A percentile compares a stretch with the other conserved stretches of the same genome.
Evolutionary conservation across 805 yeast genomes (phyloP).

Genomic region (Myxozyma nipponensis): DNA sequence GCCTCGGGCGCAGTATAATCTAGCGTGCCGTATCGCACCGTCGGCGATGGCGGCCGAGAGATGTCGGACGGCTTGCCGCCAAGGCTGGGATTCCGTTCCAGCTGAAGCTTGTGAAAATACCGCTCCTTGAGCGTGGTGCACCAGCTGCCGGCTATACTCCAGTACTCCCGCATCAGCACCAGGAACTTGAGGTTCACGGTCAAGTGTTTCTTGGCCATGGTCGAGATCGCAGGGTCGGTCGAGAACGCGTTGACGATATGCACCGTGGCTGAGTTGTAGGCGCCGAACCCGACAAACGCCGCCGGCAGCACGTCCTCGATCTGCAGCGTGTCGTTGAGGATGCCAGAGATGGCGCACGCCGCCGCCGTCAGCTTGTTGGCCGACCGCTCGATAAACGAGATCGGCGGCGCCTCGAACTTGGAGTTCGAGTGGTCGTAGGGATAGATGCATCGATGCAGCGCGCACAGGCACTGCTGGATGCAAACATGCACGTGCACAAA

Average conservation of each 20-base stretch:
- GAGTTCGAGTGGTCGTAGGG: constrained; percentile 33
- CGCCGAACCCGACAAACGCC: constrained; percentile 38
- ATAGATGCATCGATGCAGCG: constrained; percentile 35
- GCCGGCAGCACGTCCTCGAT: constrained; percentile 35
- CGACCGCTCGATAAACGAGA: constrained; percentile 33
- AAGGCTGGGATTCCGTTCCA: constrained; percentile 17
- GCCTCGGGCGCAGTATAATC: constrained; percentile 24
- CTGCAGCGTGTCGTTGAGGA: constrained; percentile 33
- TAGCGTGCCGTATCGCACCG: constrained; percentile 27
- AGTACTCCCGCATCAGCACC: constrained; percentile 35
- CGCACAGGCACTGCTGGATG: constrained; percentile 33
- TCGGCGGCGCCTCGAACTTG: constrained; percentile 33
- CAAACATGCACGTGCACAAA: constrained; percentile 37
- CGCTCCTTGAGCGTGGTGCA: constrained; percentile 36
- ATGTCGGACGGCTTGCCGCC: constrained; percentile 8
- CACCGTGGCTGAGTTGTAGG: constrained; percentile 36
- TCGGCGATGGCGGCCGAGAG: constrained; percentile 27
- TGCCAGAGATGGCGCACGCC: constrained; percentile 35
- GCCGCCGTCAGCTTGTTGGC: constrained; percentile 35
- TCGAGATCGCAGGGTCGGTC: constrained; percentile 31
- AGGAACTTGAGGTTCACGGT: constrained; percentile 35
- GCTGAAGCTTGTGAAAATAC: constrained; percentile 30
- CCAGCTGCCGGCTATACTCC: constrained; percentile 39
- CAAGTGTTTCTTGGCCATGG: constrained; percentile 35
- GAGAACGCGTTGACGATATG: constrained; percentile 38